A percentile compares a stretch with the other conserved stretches of the same genome.
These are phyloP conservation scores for Cystobasidium sp. DNA, from an alignment of 1,284 basidiomycete species.

Conservation along the genomic window DNA sequence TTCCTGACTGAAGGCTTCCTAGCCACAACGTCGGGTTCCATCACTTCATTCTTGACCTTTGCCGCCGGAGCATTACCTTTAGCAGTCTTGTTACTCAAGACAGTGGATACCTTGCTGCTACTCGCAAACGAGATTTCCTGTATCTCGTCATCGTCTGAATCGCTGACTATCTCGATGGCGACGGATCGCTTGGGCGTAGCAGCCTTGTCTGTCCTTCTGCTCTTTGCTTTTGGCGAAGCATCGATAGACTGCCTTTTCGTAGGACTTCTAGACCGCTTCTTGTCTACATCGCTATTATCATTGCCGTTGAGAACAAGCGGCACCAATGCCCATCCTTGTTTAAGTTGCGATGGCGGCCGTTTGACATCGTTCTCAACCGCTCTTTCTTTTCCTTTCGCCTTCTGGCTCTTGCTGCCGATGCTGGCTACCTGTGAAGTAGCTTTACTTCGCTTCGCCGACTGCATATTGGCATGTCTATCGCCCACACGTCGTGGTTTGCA, in stretches of 20 bases:
- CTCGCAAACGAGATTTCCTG: constrained; percentile 33
- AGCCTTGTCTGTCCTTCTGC: constrained; percentile 14
- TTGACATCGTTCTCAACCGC: constrained; percentile 4
- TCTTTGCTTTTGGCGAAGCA: neutral
- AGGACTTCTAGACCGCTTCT: constrained; percentile 5
- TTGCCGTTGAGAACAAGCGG: constrained; percentile 26
- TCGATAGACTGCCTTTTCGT: constrained; percentile 13
- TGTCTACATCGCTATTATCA: constrained; percentile 15
- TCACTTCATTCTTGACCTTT: neutral
- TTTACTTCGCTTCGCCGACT: neutral
- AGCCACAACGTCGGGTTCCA: constrained; percentile 1
- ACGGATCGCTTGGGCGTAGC: neutral
- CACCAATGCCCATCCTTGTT: constrained; percentile 35
- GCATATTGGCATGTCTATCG: constrained; percentile 7
- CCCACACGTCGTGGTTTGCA: neutral
- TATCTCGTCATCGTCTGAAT: constrained; percentile 41
- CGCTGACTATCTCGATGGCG: constrained; percentile 32
- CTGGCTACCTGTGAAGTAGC: neutral
- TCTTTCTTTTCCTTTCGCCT: constrained; percentile 34
- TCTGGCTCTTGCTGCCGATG: constrained; percentile 12
- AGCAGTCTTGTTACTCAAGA: neutral
- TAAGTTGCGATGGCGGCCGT: constrained; percentile 36
- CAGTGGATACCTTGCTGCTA: constrained; percentile 12
- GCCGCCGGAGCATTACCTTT: neutral
- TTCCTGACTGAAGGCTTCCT: neutral